Evolutionary conservation across 2,329 filamentous ascomycete genomes (phyloP).

Genomic region (Sporothrix luriei): DNA sequence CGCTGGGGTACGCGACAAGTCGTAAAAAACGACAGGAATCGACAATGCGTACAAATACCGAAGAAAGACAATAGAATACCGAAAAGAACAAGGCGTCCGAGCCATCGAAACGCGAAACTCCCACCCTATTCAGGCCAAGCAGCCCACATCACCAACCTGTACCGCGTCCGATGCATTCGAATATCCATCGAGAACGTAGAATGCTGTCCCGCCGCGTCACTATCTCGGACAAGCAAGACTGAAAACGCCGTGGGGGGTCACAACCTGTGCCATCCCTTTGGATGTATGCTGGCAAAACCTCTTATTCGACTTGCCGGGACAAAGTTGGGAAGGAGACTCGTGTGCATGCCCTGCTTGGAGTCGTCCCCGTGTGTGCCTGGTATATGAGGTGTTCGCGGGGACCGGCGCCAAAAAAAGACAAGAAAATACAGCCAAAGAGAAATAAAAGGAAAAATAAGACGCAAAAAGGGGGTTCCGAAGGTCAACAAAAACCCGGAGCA

Average conservation of each 20-base stretch:
- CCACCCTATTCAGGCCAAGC: background rate
- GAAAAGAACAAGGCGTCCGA: background rate
- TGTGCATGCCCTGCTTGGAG: background rate
- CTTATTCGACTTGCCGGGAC: background rate
- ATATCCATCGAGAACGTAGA: background rate
- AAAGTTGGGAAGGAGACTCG: background rate
- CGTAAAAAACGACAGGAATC: background rate
- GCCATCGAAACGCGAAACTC: constrained; percentile 9
- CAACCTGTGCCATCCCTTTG: background rate
- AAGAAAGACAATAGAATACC: background rate
- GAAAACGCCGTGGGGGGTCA: constrained; percentile 1
- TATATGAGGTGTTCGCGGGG: background rate
- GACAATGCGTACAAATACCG: background rate
- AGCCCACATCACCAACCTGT: background rate
- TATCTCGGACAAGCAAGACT: background rate
- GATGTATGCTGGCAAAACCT: background rate
- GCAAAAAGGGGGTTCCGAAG: background rate
- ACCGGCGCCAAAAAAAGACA: background rate
- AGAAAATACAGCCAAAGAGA: background rate
- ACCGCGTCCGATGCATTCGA: background rate
- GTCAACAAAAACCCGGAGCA: background rate
- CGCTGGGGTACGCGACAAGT: background rate
- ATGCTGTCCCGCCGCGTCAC: background rate
- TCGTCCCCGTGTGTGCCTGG: background rate
- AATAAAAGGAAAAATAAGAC: background rate